A percentile compares a stretch with the other conserved stretches of the same genome.
phyloP scores from a whole-genome alignment of 441 rosid genomes.

The Populus hybrid region DNA sequence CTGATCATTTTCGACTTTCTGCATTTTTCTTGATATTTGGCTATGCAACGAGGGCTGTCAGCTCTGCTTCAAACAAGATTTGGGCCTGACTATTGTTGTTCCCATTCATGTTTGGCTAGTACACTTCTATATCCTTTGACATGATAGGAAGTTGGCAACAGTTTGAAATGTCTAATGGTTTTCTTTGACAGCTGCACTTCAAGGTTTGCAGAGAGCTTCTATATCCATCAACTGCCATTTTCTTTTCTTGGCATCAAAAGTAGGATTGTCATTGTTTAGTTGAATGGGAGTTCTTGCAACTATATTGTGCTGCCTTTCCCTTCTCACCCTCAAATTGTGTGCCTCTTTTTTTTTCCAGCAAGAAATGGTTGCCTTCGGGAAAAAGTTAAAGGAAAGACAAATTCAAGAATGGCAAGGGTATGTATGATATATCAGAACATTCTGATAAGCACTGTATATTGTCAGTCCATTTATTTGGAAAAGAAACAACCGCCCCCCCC shows the following conservation, averaged over 20 bases:
- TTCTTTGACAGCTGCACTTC: background rate
- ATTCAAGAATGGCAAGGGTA: conserved; percentile 91
- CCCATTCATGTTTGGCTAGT: background rate
- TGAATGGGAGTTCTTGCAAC: background rate
- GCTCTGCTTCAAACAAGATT: background rate
- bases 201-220: background rate
- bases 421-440: conserved; percentile 15
- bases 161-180: background rate
- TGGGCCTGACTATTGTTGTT: background rate
- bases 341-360: conserved; percentile 21
- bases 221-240: background rate
- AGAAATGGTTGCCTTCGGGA: conserved; percentile 97
- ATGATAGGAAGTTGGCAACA: background rate
- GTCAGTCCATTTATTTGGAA: background rate
- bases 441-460: background rate
- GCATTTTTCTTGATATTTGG: background rate
- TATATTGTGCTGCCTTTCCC: background rate
- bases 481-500: no score
- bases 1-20: background rate
- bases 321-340: background rate
- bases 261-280: background rate
- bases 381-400: conserved; percentile 85
- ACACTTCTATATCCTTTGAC: background rate
- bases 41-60: background rate
- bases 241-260: background rate